A percentile compares a stretch with the other conserved stretches of the same genome.
Conservation (phyloP, 2,329 filamentous ascomycete genomes). For the Tolypocladium ophioglossoides region DNA sequence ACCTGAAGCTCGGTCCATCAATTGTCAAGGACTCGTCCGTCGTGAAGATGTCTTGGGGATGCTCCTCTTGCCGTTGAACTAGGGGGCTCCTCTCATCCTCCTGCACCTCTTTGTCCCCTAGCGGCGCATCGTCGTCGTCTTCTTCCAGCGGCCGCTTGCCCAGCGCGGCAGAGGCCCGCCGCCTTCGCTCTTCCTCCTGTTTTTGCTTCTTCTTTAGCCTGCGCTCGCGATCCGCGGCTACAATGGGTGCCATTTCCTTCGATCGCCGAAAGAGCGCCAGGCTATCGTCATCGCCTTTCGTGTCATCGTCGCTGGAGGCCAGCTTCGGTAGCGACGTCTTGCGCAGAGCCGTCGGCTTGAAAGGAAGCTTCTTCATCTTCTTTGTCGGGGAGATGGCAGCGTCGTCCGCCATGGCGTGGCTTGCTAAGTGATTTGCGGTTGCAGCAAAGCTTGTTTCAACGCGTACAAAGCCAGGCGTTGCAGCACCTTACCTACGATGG, state of each 20-base stretch:
- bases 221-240: slow-evolving; percentile 29
- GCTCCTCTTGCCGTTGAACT: background rate
- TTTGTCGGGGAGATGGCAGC: slow-evolving; percentile 11
- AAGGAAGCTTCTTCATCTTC: slow-evolving; percentile 33
- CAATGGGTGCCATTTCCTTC: slow-evolving; percentile 35
- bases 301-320: slow-evolving; percentile 4
- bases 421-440: background rate
- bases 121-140: background rate
- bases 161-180: slow-evolving; percentile 2
- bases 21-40: slow-evolving; percentile 7
- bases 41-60: background rate
- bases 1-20: slow-evolving; percentile 10
- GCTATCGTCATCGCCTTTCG: slow-evolving; percentile 17
- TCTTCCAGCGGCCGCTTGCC: slow-evolving; percentile 13
- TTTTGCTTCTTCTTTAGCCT: slow-evolving; percentile 15
- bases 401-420: slow-evolving; percentile 21
- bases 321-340: slow-evolving; percentile 17
- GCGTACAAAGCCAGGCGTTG: background rate
- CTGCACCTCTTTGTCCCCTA: slow-evolving; percentile 3
- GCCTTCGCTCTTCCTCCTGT: slow-evolving; percentile 8
- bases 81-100: background rate
- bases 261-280: slow-evolving; percentile 40
- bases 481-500: background rate
- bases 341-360: slow-evolving; percentile 37
- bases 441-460: background rate